These are phyloP conservation scores for Euphorbia pulcherrima DNA, from an alignment of 345 rosid species.

Conservation along the genomic window DNA sequence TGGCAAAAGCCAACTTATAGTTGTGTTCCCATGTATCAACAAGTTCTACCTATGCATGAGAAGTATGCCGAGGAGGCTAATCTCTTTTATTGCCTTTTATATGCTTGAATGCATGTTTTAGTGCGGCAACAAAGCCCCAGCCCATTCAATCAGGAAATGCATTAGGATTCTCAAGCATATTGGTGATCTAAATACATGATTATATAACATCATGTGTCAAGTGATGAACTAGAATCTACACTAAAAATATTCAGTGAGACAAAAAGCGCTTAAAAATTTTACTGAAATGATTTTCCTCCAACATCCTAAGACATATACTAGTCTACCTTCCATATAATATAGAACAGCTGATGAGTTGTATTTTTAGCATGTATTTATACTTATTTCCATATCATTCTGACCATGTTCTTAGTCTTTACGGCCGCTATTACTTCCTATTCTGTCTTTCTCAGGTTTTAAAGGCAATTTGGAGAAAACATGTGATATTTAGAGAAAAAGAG, in stretches of 20 bases:
- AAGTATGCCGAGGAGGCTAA: constrained; percentile 79
- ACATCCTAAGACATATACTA: no score
- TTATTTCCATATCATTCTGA: no score
- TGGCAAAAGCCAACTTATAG: constrained; percentile 48
- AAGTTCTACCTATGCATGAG: constrained; percentile 56
- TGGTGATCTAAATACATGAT: constrained; percentile 56
- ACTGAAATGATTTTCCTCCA: not conserved
- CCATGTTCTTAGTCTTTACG: no score
- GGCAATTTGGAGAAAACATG: no score
- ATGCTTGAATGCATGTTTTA: constrained; percentile 87
- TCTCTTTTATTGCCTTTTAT: constrained; percentile 88
- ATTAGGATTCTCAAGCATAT: constrained; percentile 96
- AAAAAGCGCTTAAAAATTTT: not conserved
- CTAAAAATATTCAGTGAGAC: not conserved
- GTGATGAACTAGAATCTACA: no score
- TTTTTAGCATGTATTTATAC: no score
- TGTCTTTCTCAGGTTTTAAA: no score
- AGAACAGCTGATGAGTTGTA: no score
- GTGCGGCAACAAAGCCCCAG: constrained; percentile 81
- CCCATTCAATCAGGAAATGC: constrained; percentile 93
- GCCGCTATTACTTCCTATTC: no score
- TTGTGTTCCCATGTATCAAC: constrained; percentile 68
- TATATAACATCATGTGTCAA: not conserved
- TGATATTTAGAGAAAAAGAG: no score
- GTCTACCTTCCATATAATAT: no score